These are phyloP conservation scores for Ophiostoma novo-ulmi DNA, from an alignment of 2,329 filamentous ascomycete genomes.

Conservation along the genomic window DNA sequence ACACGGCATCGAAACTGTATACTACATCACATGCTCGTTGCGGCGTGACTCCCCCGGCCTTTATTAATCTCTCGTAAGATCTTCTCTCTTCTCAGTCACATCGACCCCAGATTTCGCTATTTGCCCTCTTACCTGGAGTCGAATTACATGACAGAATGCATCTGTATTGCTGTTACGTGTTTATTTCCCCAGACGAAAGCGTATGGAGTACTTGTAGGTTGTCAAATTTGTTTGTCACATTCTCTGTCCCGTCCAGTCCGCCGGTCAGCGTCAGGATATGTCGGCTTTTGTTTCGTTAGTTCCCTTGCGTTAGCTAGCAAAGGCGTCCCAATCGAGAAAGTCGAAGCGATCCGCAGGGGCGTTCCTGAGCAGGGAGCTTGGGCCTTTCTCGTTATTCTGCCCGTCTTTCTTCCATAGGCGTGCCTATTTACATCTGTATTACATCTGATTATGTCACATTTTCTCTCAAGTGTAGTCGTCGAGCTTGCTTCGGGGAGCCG, in stretches of 20 bases:
- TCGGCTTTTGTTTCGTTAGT: neutral
- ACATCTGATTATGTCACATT: neutral
- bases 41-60: neutral
- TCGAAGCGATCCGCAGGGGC: neutral
- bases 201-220: neutral
- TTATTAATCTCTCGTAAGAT: neutral
- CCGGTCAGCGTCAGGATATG: neutral
- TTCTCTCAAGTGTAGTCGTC: neutral
- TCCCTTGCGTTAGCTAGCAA: neutral
- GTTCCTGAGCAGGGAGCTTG: neutral
- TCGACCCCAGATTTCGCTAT: neutral
- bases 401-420: neutral
- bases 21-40: neutral
- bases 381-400: neutral
- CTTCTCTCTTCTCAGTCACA: neutral
- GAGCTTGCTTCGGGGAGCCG: too few species aligned
- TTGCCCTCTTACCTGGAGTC: neutral
- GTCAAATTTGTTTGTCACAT: neutral
- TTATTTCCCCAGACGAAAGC: neutral
- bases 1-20: too few species aligned
- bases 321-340: neutral
- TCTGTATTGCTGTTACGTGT: neutral
- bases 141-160: conserved; percentile 9
- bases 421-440: neutral
- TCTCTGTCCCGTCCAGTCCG: neutral